Percentiles rank a stretch among this genome's conserved stretches.
phyloP scores from a whole-genome alignment of 2,329 filamentous ascomycete species.

The Fusarium sp. region DNA sequence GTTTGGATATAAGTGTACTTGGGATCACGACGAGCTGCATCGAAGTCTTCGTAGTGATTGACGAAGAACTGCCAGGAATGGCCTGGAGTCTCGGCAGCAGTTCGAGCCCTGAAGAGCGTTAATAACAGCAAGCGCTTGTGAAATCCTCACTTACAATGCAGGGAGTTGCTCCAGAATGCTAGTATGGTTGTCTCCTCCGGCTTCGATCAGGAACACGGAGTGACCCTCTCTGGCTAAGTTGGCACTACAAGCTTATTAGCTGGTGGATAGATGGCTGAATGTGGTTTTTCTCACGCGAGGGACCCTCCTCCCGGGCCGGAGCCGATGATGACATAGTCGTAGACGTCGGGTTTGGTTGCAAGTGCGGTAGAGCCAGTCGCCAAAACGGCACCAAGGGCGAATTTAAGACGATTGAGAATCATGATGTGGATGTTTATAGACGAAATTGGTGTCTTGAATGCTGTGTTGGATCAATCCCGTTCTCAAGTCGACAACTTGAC shows the following conservation, averaged over 20 bases:
- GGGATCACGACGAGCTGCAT: background rate
- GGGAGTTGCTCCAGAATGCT: background rate
- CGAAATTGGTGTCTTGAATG: background rate
- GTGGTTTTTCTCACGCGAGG: background rate
- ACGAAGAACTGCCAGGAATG: constrained; percentile 7
- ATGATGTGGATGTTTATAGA: background rate
- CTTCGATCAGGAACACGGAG: constrained; percentile 5
- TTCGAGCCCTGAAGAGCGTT: background rate
- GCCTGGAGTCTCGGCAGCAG: background rate
- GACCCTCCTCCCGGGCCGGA: background rate
- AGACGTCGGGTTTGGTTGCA: background rate
- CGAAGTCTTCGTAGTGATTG: constrained; percentile 5
- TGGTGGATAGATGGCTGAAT: too few species aligned
- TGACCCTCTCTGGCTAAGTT: background rate
- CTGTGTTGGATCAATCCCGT: background rate
- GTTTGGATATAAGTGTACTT: constrained; percentile 15
- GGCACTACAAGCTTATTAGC: background rate
- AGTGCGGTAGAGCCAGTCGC: background rate
- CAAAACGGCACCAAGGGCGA: background rate
- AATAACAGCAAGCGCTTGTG: rapidly evolving
- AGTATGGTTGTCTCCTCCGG: background rate
- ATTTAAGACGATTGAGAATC: background rate
- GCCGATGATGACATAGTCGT: constrained; percentile 5
- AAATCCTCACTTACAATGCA: background rate
- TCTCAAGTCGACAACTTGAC: too few species aligned